These are phyloP conservation scores for Clarireedia monteithiana DNA, from an alignment of 2,329 filamentous ascomycete species.

Conservation along the genomic window DNA sequence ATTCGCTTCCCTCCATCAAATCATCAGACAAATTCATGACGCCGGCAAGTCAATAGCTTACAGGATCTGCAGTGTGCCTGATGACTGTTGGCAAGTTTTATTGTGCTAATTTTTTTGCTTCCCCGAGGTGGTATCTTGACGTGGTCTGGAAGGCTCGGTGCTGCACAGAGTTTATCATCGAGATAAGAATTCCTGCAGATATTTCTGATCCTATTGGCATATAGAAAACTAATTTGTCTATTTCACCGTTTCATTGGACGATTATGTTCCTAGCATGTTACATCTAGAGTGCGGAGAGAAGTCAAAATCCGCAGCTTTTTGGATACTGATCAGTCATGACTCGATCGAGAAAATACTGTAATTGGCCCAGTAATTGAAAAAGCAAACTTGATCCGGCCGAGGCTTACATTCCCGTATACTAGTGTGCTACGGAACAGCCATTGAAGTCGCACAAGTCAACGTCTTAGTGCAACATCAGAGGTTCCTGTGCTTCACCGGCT, in stretches of 20 bases:
- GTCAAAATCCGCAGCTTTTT: not conserved
- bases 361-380: not conserved
- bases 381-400: not conserved
- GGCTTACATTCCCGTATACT: not conserved
- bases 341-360: not conserved
- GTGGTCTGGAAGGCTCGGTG: too few relatives aligned
- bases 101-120: not conserved
- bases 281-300: not conserved
- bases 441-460: not conserved
- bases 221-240: not conserved
- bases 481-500: not conserved
- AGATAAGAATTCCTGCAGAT: not conserved
- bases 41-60: not conserved
- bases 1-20: not conserved
- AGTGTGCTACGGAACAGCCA: not conserved
- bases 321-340: not conserved
- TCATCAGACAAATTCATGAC: not conserved
- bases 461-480: not conserved
- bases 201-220: not conserved
- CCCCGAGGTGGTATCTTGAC: not conserved
- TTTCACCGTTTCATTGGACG: not conserved
- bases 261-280: not conserved
- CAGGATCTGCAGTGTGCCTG: not conserved
- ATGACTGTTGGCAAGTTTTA: not conserved
- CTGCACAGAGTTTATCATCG: too few relatives aligned